These are phyloP conservation scores for Euphorbia tirucalli DNA, from an alignment of 345 rosid species.

Conservation along the genomic window DNA sequence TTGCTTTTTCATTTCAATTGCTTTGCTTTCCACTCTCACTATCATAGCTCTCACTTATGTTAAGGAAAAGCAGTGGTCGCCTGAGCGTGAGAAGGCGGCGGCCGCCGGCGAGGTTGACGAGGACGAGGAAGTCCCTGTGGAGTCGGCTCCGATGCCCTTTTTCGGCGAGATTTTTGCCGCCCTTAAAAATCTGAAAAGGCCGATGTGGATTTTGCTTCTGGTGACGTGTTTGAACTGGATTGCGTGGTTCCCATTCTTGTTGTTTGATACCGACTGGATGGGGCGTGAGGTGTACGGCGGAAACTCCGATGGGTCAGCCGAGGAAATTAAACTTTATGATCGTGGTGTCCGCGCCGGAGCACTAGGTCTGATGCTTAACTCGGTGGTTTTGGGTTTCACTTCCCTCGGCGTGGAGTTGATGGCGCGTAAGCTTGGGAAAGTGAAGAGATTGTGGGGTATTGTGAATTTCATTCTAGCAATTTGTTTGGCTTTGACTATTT, in stretches of 20 bases:
- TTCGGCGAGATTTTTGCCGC: slow-evolving; percentile 46
- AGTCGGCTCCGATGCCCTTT: slow-evolving; percentile 14
- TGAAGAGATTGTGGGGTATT: slow-evolving; percentile 59
- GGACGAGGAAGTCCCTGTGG: not conserved
- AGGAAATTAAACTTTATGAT: slow-evolving; percentile 39
- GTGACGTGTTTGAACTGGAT: slow-evolving; percentile 87
- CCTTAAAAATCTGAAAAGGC: slow-evolving; percentile 46
- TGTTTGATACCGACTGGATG: slow-evolving; percentile 92
- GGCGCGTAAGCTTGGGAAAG: slow-evolving; percentile 49
- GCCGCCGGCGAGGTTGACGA: slow-evolving; percentile 8
- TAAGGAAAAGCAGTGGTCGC: slow-evolving; percentile 40
- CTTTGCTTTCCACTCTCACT: slow-evolving; percentile 44
- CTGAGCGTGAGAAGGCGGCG: not conserved
- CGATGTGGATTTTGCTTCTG: slow-evolving; percentile 70
- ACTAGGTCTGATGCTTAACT: slow-evolving; percentile 73
- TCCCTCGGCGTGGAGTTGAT: slow-evolving; percentile 53
- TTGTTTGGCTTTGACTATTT: slow-evolving; percentile 50
- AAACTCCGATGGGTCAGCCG: slow-evolving; percentile 16
- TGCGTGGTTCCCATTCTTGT: slow-evolving; percentile 85
- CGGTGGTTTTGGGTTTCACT: slow-evolving; percentile 63
- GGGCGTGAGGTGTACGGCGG: slow-evolving; percentile 94
- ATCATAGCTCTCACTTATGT: slow-evolving; percentile 45
- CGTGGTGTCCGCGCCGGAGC: slow-evolving; percentile 78
- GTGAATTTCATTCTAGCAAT: slow-evolving; percentile 65
- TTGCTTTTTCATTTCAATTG: slow-evolving; percentile 67